These are phyloP conservation scores for Cytidiella melzeri DNA, from an alignment of 768 basidiomycete genomes.

Conservation along the genomic window DNA sequence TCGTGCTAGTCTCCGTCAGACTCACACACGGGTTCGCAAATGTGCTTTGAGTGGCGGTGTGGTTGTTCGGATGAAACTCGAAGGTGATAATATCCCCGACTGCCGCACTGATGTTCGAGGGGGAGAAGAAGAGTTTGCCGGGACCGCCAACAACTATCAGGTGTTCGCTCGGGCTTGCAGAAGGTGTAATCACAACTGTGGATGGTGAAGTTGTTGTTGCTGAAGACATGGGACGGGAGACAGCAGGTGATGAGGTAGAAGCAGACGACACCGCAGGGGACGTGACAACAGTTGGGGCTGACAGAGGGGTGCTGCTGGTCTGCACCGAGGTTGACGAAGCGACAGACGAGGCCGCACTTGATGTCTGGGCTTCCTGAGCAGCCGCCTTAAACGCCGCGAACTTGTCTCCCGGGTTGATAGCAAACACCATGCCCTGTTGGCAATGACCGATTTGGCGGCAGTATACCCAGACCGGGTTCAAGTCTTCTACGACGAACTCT, in stretches of 20 bases:
- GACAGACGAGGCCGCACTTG: slow-evolving; percentile 2
- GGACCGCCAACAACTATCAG: slow-evolving; percentile 25
- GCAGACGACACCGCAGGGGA: slow-evolving; percentile 10
- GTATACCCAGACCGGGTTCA: slow-evolving; percentile 51
- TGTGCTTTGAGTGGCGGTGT: slow-evolving; percentile 32
- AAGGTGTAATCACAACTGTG: slow-evolving; percentile 23
- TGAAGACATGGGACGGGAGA: background rate
- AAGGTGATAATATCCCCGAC: slow-evolving; percentile 36
- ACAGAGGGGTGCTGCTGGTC: background rate
- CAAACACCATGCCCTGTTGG: slow-evolving; percentile 58
- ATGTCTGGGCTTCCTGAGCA: slow-evolving; percentile 32
- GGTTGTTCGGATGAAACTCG: slow-evolving; percentile 35
- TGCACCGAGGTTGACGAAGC: slow-evolving; percentile 10
- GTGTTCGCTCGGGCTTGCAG: slow-evolving; percentile 27
- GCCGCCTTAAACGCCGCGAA: slow-evolving; percentile 50
- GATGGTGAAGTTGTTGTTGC: slow-evolving; percentile 12
- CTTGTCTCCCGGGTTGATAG: slow-evolving; percentile 52
- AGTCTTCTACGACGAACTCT: slow-evolving; percentile 34
- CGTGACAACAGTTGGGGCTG: slow-evolving; percentile 24
- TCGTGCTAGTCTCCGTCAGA: slow-evolving; percentile 37
- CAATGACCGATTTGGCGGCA: slow-evolving; percentile 55
- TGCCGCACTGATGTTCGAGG: slow-evolving; percentile 29
- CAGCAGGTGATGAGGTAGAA: background rate
- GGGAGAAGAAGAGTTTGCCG: slow-evolving; percentile 22
- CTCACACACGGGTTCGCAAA: slow-evolving; percentile 31